Base-by-base conservation (phyloP, 164 flowering plant species). In the Stephania cephalantha region DNA sequence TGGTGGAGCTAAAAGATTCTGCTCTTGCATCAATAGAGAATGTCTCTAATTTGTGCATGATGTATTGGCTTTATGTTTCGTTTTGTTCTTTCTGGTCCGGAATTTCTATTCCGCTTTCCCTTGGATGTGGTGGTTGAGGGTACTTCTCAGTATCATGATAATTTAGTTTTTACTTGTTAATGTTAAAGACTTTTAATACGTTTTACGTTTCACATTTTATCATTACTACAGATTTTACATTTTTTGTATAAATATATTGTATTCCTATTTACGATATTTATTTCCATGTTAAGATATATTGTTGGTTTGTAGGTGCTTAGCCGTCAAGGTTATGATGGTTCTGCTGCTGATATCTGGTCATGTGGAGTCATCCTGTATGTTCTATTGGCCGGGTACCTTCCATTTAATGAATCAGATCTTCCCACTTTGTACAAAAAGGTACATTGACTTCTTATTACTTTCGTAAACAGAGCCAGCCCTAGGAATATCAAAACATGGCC, bases 261-360 rank as follows among this genome's bases (percentile, higher is more conserved):
- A 5, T 18, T 1, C 65, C 22, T 58, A 20, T 58, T 20, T 20
- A 4, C 7, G 7, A 17, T 2, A 58, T 17, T 58, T 6, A 15
- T 58, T 5, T 1, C 65, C n/a, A 20, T 58, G 20, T 58, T 17
- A 58, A 58, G n/a, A 58, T 17, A 7, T 6, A 15, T 20, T 58
- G 6, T 58, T 58, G 65, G 65, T 58, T 58, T 58, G 30, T 78
- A 95, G 99, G 99, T 95, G 48, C 85, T 96, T 65, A 78, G 94
- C 64, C 71, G 85, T 75, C 86, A 82, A 63, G 99, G 98, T 73
- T 96, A 96, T 86, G 95, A 92, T 84, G 99, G 99, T 84, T 90
- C 98, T 68, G 92, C 97, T 76, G 99, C 98, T 70, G 99, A 96
- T 85, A 74, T 96, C 42, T 96, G 99, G 99, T 96, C 99, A 58